Percentiles rank a stretch among this genome's conserved stretches.
Conservation (phyloP, 352 stramenopile genomes). For the Elongisporangium senticosum region DNA sequence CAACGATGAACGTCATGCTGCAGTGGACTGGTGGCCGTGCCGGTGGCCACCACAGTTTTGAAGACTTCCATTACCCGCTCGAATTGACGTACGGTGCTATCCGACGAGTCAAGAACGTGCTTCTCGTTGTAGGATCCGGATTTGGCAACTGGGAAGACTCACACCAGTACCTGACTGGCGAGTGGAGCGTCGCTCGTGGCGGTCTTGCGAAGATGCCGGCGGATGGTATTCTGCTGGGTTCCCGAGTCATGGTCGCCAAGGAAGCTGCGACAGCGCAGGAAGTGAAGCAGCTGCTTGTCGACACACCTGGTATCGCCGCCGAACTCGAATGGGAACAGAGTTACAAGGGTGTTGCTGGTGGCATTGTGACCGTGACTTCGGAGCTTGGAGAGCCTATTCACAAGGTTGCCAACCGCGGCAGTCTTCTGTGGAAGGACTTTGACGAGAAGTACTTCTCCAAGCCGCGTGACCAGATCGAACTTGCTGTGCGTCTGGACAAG, state of each 20-base stretch:
- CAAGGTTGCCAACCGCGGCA: slow-evolving; percentile 77
- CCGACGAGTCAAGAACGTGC: slow-evolving; percentile 64
- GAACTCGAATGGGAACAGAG: slow-evolving; percentile 77
- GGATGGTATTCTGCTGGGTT: slow-evolving; percentile 79
- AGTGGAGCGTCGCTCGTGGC: slow-evolving; percentile 65
- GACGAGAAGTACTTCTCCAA: slow-evolving; percentile 85
- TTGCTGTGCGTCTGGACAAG: slow-evolving; percentile 67
- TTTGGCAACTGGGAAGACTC: slow-evolving; percentile 85
- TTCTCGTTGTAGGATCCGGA: slow-evolving; percentile 84
- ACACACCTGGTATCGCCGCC: slow-evolving; percentile 61
- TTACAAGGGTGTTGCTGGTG: slow-evolving; percentile 62
- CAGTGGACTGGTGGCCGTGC: slow-evolving; percentile 85
- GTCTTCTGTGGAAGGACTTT: slow-evolving; percentile 76
- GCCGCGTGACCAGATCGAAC: slow-evolving; percentile 59
- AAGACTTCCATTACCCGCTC: slow-evolving; percentile 83
- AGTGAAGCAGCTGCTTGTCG: slow-evolving; percentile 83
- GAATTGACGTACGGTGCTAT: slow-evolving; percentile 73
- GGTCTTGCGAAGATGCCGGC: slow-evolving; percentile 63
- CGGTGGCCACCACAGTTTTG: slow-evolving; percentile 85
- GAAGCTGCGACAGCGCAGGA: slow-evolving; percentile 79
- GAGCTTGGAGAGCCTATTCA: slow-evolving; percentile 85
- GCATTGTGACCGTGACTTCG: slow-evolving; percentile 77
- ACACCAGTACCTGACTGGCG: slow-evolving; percentile 72
- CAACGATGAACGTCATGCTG: slow-evolving; percentile 76
- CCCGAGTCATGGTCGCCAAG: slow-evolving; percentile 83